A percentile compares a stretch with the other conserved stretches of the same genome.
These are phyloP conservation scores for Sphaerobolus stellatus DNA, from an alignment of 1,284 basidiomycete genomes.

Conservation along the genomic window DNA sequence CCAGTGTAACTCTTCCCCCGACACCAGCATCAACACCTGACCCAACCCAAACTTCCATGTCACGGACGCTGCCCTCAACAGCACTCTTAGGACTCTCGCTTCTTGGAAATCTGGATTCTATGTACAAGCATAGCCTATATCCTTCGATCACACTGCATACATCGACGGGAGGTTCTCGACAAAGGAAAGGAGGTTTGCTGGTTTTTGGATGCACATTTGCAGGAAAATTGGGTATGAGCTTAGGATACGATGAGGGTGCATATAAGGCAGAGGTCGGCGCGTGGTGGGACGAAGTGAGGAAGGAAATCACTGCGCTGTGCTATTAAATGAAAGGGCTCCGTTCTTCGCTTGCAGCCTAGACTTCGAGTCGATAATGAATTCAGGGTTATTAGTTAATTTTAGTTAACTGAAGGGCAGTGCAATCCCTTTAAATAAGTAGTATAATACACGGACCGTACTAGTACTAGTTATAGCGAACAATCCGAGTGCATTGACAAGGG, in stretches of 20 bases:
- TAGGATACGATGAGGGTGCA: constrained; percentile 74
- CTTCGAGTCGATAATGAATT: too few relatives aligned
- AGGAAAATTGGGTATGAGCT: constrained; percentile 68
- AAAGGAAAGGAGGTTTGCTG: constrained; percentile 68
- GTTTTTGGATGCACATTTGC: constrained; percentile 76
- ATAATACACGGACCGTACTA: too few relatives aligned
- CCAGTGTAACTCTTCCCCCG: constrained; percentile 26
- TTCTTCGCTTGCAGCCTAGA: too few relatives aligned
- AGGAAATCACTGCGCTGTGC: constrained; percentile 48
- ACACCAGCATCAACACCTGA: constrained; percentile 17
- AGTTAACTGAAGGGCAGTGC: too few relatives aligned
- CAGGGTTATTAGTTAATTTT: too few relatives aligned
- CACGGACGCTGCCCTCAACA: constrained; percentile 33
- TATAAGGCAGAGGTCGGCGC: constrained; percentile 48
- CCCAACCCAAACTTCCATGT: constrained; percentile 10
- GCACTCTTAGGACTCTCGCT: constrained; percentile 75
- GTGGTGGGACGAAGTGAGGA: constrained; percentile 56
- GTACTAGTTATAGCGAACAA: too few relatives aligned
- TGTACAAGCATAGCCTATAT: constrained; percentile 61
- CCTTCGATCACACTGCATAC: constrained; percentile 54
- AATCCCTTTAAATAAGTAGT: too few relatives aligned
- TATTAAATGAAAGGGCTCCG: too few relatives aligned
- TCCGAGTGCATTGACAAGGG: too few relatives aligned
- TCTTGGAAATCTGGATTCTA: constrained; percentile 75
- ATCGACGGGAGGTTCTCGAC: constrained; percentile 75